These are phyloP conservation scores for Penicillium macrosclerotiorum DNA, from an alignment of 495 filamentous ascomycete genomes.

Conservation along the genomic window DNA sequence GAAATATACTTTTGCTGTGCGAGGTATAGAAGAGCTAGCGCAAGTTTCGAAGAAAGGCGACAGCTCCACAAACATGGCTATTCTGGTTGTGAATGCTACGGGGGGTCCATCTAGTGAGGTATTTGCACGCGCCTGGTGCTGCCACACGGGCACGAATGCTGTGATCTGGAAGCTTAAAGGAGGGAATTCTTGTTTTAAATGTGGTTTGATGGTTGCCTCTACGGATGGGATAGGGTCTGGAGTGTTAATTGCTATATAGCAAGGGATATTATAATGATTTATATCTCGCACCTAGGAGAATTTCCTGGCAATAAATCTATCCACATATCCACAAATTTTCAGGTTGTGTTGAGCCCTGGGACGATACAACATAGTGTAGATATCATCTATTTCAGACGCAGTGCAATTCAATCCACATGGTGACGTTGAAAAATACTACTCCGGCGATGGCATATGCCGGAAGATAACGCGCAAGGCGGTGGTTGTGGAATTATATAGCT, in stretches of 20 bases:
- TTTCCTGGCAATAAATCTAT: too few relatives aligned
- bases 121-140: slow-evolving; percentile 4
- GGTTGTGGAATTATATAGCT: too few relatives aligned
- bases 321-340: too few relatives aligned
- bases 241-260: neutral
- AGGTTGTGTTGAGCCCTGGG: too few relatives aligned
- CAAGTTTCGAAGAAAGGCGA: neutral
- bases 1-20: neutral
- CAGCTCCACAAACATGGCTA: neutral
- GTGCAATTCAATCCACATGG: too few relatives aligned
- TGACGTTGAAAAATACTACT: too few relatives aligned
- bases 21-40: neutral
- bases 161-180: neutral
- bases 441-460: too few relatives aligned
- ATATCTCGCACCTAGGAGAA: too few relatives aligned
- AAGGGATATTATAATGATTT: too few relatives aligned
- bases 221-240: neutral
- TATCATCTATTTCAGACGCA: too few relatives aligned
- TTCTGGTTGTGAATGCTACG: slow-evolving; percentile 2
- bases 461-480: too few relatives aligned
- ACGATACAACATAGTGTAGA: too few relatives aligned
- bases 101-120: slow-evolving; percentile 1
- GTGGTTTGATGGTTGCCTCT: neutral
- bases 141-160: slow-evolving; percentile 1
- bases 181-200: slow-evolving; percentile 2